These are phyloP conservation scores for Wickerhamiella cacticola DNA, from an alignment of 805 yeast genomes.

Conservation along the genomic window DNA sequence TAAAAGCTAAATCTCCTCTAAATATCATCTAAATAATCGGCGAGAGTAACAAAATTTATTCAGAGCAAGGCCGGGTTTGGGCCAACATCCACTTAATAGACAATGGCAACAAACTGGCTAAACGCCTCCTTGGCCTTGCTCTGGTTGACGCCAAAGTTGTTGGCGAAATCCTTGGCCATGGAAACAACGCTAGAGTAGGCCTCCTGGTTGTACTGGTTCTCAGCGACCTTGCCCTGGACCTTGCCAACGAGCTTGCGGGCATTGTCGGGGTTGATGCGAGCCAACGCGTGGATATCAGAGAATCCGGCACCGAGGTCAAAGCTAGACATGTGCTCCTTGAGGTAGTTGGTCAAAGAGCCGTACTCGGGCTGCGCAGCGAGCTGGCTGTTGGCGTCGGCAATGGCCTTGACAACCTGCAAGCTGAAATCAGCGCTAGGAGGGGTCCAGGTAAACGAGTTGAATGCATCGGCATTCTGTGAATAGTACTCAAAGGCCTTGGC, in stretches of 20 bases:
- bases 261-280: slow-evolving; percentile 1
- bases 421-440: slow-evolving; percentile 6
- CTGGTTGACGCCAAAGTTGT: not conserved
- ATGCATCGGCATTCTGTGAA: slow-evolving; percentile 2
- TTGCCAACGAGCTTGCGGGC: slow-evolving; percentile 4
- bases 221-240: not conserved
- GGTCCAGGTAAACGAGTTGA: not conserved
- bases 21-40: not conserved
- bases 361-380: not conserved
- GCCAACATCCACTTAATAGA: no score
- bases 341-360: not conserved
- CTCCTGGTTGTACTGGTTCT: slow-evolving; percentile 5
- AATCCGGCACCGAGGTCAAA: slow-evolving; percentile 11
- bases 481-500: slow-evolving; percentile 3
- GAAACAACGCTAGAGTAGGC: not conserved
- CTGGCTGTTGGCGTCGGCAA: slow-evolving; percentile 7
- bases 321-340: slow-evolving; percentile 1
- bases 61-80: no score
- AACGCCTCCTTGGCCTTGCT: not conserved
- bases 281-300: slow-evolving; percentile 5
- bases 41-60: not conserved
- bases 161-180: slow-evolving; percentile 8
- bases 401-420: slow-evolving; percentile 4
- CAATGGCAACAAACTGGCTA: not conserved
- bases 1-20: not conserved